These are phyloP conservation scores for Calonectria pseudoreteaudii DNA, from an alignment of 2,329 filamentous ascomycete species.

Conservation along the genomic window DNA sequence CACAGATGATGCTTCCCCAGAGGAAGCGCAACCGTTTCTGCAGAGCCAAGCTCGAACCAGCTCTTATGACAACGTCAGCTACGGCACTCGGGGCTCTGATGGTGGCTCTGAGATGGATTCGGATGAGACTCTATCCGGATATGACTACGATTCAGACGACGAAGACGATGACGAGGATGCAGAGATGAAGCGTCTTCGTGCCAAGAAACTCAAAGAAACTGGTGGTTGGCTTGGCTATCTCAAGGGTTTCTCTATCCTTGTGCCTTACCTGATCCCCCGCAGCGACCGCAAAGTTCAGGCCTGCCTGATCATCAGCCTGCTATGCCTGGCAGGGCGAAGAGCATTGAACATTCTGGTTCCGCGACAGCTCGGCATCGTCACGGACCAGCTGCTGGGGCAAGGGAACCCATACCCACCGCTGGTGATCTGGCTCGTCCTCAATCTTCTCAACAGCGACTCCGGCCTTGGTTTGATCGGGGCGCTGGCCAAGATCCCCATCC, in stretches of 20 bases:
- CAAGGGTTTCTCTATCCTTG: conserved; percentile 45
- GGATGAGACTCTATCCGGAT: neutral
- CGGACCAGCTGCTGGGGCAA: conserved; percentile 43
- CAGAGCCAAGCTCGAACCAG: neutral
- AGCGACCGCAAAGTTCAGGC: conserved; percentile 47
- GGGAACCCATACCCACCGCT: conserved; percentile 35
- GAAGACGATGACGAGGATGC: conserved; percentile 40
- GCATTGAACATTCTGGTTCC: conserved; percentile 48
- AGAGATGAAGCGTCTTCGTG: conserved; percentile 42
- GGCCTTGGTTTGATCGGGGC: conserved; percentile 31
- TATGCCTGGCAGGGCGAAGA: conserved; percentile 39
- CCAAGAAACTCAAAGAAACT: conserved; percentile 41
- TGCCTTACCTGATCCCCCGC: conserved; percentile 46
- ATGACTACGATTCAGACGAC: neutral
- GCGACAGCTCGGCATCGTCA: conserved; percentile 46
- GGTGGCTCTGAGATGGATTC: neutral
- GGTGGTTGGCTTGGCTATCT: conserved; percentile 49
- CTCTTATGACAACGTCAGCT: neutral
- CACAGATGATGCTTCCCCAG: neutral
- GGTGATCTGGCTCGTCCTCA: conserved; percentile 33
- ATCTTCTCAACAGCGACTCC: conserved; percentile 21
- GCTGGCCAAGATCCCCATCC: conserved; percentile 49
- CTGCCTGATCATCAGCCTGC: conserved; percentile 39
- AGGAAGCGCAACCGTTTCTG: conserved; percentile 33
- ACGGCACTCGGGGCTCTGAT: conserved; percentile 25